A percentile compares a stretch with the other conserved stretches of the same genome.
Conservation (phyloP, 768 basidiomycete genomes). For the Trametes cubensis region DNA sequence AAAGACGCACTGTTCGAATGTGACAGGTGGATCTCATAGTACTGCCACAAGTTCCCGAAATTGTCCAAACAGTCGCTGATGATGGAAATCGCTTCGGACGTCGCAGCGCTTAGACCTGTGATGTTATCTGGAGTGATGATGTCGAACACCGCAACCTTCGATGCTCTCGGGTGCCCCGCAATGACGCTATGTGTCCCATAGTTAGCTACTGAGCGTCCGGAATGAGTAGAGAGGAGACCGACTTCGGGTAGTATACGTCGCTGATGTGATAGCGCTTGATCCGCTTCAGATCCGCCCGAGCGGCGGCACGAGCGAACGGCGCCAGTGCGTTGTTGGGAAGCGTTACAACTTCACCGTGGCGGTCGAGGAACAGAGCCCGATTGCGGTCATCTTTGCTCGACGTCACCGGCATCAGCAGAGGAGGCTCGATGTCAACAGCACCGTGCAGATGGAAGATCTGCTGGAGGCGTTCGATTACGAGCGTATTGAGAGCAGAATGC, state of each 20-base stretch:
- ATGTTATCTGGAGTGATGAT: conserved; percentile 77
- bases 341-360: conserved; percentile 73
- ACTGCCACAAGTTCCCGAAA: conserved; percentile 68
- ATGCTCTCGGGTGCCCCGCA: conserved; percentile 71
- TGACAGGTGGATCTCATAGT: conserved; percentile 77
- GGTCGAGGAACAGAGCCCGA: conserved; percentile 77
- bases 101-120: conserved; percentile 66
- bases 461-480: conserved; percentile 75
- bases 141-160: conserved; percentile 80
- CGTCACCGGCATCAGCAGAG: conserved; percentile 76
- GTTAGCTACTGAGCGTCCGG: neutral
- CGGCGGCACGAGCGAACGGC: conserved; percentile 85
- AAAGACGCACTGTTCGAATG: conserved; percentile 67
- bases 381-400: conserved; percentile 54
- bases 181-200: conserved; percentile 46
- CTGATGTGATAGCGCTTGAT: conserved; percentile 86
- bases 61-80: conserved; percentile 66
- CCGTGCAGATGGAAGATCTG: conserved; percentile 87
- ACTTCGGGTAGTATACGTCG: conserved; percentile 74
- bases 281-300: conserved; percentile 59
- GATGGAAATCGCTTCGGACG: conserved; percentile 73
- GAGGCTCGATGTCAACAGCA: conserved; percentile 84
- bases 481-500: conserved; percentile 68
- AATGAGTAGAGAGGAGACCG: conserved; percentile 21
- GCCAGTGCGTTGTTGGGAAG: conserved; percentile 73